Conservation (phyloP, 495 filamentous ascomycete species). For the Aspergillus leporis region DNA sequence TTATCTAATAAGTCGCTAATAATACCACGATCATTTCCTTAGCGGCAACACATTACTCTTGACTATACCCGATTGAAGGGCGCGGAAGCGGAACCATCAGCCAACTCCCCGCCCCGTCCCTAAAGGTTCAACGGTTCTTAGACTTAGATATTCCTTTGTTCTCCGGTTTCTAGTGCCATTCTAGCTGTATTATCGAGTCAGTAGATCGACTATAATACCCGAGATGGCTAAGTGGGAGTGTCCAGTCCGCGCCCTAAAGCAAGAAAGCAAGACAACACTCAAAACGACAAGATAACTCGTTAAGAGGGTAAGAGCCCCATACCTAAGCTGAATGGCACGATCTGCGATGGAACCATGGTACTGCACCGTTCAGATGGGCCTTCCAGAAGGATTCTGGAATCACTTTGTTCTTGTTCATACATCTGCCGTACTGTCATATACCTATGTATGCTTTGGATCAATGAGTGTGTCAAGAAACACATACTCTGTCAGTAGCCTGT, state of each 20-base stretch:
- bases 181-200: constrained; percentile 5
- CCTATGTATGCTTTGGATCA: neutral
- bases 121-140: constrained; percentile 1
- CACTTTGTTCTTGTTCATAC: neutral
- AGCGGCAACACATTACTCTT: neutral
- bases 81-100: constrained; percentile 2
- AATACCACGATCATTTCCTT: neutral
- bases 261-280: neutral
- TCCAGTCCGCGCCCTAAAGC: neutral
- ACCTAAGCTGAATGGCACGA: constrained; percentile 28
- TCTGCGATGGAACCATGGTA: constrained; percentile 19
- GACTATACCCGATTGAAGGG: neutral
- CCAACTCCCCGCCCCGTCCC: constrained; percentile 1
- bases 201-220: constrained; percentile 5
- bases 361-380: constrained; percentile 4
- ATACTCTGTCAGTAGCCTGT: neutral
- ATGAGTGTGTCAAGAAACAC: neutral
- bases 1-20: constrained; percentile 1
- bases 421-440: neutral
- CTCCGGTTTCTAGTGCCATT: constrained; percentile 4
- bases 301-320: constrained; percentile 23
- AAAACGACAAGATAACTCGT: constrained; percentile 9
- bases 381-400: constrained; percentile 18
- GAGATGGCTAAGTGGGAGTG: neutral
- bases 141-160: neutral